Base-by-base conservation (phyloP, 2,329 filamentous ascomycete species). In the Elsinoe fawcettii region DNA sequence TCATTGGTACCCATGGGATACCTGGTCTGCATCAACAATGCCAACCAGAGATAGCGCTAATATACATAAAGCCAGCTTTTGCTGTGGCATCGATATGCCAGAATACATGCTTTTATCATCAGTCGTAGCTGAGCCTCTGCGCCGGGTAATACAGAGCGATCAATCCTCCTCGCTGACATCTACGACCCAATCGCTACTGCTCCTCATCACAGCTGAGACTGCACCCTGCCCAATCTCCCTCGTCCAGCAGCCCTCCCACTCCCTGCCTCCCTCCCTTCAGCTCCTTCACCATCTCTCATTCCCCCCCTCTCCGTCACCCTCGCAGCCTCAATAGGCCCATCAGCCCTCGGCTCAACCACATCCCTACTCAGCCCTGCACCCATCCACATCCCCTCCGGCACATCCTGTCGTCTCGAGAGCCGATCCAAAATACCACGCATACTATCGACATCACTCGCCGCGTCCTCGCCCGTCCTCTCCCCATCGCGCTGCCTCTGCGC, bases 361-460 rank as follows among this genome's bases (percentile, higher is more conserved):
- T 56, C 54, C 25, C 54, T 23, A 20, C 54, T 67, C 58, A 76
- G 61, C 11, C 74, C 74, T 16, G 75, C 72, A 18, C 70, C 73
- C 55, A 70, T 70, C 89, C 89, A 95, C 83, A 86, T 91, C 62
- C 89, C 84, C 60, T 93, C 88, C 0, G 88, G 86, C 56, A 93
- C 86, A 64, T 91, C 87, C 66, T 88, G 81, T 22, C 87, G 77
- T 16, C 81, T 78, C 32, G 85, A 82, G 56, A 95, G 77, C 43
- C 82, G 79, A 63, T 85, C 82, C 34, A 93, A 77, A 47, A 95
- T 86, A 53, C 79, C 78, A 63, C 88, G 85, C 80, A 91, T 86
- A 46, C 84, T 81, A 20, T 80, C 77, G 23, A 87, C 69, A 64
- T 76, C 73, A 64, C 65, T 36, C 4, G 37, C 36, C 41, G 34